These are phyloP conservation scores for Geotrichum histeridarum DNA, from an alignment of 1,139 yeast species.

Conservation along the genomic window DNA sequence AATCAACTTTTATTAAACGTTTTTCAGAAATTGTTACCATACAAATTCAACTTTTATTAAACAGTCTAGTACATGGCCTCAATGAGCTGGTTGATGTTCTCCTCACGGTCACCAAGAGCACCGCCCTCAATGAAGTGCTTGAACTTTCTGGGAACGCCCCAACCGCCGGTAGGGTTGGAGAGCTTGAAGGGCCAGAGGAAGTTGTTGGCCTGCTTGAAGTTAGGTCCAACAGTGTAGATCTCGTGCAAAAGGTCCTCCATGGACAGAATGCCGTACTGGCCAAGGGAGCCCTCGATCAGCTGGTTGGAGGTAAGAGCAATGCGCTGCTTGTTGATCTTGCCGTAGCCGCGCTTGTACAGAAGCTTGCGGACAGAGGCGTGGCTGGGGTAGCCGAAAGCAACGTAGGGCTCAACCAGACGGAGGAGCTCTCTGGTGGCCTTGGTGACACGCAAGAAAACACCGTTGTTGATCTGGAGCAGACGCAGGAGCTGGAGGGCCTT, in stretches of 20 bases:
- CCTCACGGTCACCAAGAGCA: conserved; percentile 99
- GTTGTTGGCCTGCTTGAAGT: conserved; percentile 99
- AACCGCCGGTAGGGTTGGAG: conserved; percentile 99
- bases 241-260: conserved; percentile 98
- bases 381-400: conserved; percentile 99
- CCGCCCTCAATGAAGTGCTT: conserved; percentile 99
- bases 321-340: conserved; percentile 99
- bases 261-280: conserved; percentile 94
- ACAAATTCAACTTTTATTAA: conserved; percentile 8
- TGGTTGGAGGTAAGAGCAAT: conserved; percentile 83
- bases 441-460: conserved; percentile 96
- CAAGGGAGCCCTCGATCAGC: conserved; percentile 87
- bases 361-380: conserved; percentile 93
- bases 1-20: not conserved
- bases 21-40: not conserved
- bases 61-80: conserved; percentile 48
- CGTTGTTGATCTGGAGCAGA: conserved; percentile 96
- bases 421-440: conserved; percentile 97
- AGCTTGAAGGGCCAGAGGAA: conserved; percentile 99
- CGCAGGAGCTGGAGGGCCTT: conserved; percentile 97
- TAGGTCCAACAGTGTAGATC: conserved; percentile 97
- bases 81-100: conserved; percentile 94
- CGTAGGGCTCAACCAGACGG: conserved; percentile 97
- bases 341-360: conserved; percentile 99
- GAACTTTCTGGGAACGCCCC: conserved; percentile 99